Evolutionary conservation across 768 basidiomycete species (phyloP).

Genomic region (Pholiota microspora): DNA sequence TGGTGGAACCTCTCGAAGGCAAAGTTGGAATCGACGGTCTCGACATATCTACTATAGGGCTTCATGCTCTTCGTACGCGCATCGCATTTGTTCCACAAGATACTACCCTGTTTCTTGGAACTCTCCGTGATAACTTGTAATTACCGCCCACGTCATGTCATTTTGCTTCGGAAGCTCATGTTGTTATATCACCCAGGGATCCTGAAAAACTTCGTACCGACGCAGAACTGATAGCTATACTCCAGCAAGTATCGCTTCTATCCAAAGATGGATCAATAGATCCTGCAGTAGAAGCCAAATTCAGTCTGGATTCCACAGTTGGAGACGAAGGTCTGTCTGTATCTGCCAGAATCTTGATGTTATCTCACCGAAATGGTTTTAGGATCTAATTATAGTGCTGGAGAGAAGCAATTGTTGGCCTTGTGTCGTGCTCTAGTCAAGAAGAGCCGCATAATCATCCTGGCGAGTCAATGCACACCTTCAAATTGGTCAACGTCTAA

Average conservation of each 20-base stretch:
- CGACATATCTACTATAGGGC: constrained; percentile 49
- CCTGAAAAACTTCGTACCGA: constrained; percentile 53
- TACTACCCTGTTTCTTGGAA: constrained; percentile 45
- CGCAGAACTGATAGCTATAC: constrained; percentile 57
- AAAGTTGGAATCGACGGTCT: constrained; percentile 54
- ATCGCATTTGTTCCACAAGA: constrained; percentile 72
- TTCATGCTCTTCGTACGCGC: constrained; percentile 50
- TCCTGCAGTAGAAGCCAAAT: constrained; percentile 57
- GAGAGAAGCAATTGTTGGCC: constrained; percentile 67
- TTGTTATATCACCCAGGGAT: constrained; percentile 35
- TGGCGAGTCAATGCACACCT: constrained; percentile 35
- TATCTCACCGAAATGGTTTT: background rate
- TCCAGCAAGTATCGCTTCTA: constrained; percentile 61
- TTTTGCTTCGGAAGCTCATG: background rate
- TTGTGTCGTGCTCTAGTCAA: constrained; percentile 62
- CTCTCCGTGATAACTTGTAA: constrained; percentile 42
- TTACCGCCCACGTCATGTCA: background rate
- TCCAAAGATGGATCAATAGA: constrained; percentile 45
- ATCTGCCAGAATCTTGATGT: background rate
- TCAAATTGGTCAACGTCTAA: background rate
- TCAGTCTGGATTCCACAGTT: constrained; percentile 59
- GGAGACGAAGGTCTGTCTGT: constrained; percentile 54
- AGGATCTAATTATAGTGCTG: constrained; percentile 64
- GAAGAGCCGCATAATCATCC: constrained; percentile 54
- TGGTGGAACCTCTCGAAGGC: constrained; percentile 60